Conservation (phyloP, 1,284 basidiomycete genomes). For the Ceratobasidium sp. region DNA sequence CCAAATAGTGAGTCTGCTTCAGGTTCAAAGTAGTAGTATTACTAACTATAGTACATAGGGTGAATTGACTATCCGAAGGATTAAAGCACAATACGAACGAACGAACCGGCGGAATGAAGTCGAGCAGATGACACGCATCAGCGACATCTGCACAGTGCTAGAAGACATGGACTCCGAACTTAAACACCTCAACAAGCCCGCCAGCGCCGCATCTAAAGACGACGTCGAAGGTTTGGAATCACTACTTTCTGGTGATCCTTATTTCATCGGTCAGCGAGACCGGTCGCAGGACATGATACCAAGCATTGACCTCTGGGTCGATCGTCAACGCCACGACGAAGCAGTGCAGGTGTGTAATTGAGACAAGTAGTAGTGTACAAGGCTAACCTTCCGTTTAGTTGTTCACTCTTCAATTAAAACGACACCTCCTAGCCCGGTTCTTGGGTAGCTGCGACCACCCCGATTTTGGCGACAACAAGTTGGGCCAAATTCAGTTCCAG, state of each 20-base stretch:
- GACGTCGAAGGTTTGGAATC: neutral
- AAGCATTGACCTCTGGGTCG: constrained; percentile 2
- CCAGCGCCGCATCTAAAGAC: too few species aligned
- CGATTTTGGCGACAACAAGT: constrained; percentile 38
- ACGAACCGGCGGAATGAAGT: constrained; percentile 2
- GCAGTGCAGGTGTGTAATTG: constrained; percentile 4
- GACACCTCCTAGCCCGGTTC: constrained; percentile 50
- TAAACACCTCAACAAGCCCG: neutral
- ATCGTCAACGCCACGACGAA: neutral
- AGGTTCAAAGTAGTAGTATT: neutral
- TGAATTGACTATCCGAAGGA: constrained; percentile 48
- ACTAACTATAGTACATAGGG: constrained; percentile 46
- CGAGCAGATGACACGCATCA: constrained; percentile 22
- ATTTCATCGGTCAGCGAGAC: constrained; percentile 5
- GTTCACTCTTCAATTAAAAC: constrained; percentile 46
- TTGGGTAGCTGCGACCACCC: neutral
- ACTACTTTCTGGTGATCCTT: neutral
- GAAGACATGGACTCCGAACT: constrained; percentile 5
- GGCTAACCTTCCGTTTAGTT: neutral
- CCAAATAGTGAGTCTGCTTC: constrained; percentile 50
- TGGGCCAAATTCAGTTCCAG: constrained; percentile 48
- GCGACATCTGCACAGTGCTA: neutral
- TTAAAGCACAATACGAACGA: constrained; percentile 41
- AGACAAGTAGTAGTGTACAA: too few species aligned
- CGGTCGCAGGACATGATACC: constrained; percentile 6